Base-by-base conservation (phyloP, 352 stramenopile genomes). In the Phytophthora sp. region DNA sequence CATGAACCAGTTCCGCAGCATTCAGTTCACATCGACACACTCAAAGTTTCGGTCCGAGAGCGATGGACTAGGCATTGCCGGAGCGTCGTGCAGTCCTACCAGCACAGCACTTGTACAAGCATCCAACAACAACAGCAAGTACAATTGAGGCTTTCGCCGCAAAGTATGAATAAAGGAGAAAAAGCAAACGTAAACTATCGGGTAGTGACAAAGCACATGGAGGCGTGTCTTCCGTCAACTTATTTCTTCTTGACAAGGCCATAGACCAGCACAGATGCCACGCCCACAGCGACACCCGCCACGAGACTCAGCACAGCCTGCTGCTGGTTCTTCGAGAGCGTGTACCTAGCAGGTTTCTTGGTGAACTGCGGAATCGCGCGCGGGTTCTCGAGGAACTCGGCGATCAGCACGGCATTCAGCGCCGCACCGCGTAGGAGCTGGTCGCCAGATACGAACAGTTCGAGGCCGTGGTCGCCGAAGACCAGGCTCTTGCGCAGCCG, bases 381-480 rank as follows among this genome's bases (percentile, higher is more conserved):
- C 38, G 85, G 85, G 42, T 88, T 81, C 69, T 93, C 84, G 20
- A 94, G 67, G 63, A 89, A 95, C 81, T 99, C 96, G 39, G 95
- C 96, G 50, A 99, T 98, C 39, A 99, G 76, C 51, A 99, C 97
- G 12, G 97, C 97, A 83, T 99, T 99, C 53, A 99, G 82, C 9
- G 97, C 97, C 8, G 97, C 97, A 69, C 97, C 97, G 57, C 96
- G 91, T 54, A 99, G 80, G 21, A 99, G 80, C 83, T 99, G 94
- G 83, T 99, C 97, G 44, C 97, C 97, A 47, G 81, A 97, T 23
- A 99, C 96, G 69, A 99, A 99, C 57, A 99, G 89, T 81, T 99
- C 97, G 16, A 99, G 82, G 30, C 96, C 97, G 69, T 98, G 79
- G 51, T 98, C 89, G 24, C 95, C 96, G 79, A 99, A 99, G 30